These are phyloP conservation scores for Biancaea sappan DNA, from an alignment of 306 rosid genomes.

Conservation along the genomic window DNA sequence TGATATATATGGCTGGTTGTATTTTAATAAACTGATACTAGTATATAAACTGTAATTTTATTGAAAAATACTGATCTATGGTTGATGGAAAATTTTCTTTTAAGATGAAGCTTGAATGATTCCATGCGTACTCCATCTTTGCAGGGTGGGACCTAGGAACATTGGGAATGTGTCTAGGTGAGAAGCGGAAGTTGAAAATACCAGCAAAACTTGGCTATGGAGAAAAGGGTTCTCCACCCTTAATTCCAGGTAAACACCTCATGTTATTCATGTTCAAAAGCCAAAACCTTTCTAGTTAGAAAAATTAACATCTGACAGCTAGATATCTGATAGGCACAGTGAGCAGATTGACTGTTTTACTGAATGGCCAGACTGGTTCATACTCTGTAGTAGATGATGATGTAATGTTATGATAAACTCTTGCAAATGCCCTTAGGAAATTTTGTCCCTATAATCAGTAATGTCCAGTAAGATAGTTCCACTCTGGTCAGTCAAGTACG, in stretches of 20 bases:
- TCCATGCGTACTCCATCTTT: conserved; percentile 26
- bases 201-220: conserved; percentile 97
- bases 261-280: neutral
- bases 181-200: conserved; percentile 94
- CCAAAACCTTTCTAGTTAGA: conserved; percentile 2
- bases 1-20: neutral
- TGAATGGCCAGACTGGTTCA: conserved; percentile 5
- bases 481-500: too few relatives aligned
- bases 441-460: too few relatives aligned
- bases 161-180: conserved; percentile 91
- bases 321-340: neutral
- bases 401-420: neutral
- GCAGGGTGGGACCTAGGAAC: conserved; percentile 99
- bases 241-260: conserved; percentile 72
- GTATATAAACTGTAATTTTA: neutral
- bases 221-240: conserved; percentile 87
- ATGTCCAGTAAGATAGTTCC: too few relatives aligned
- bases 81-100: conserved; percentile 21
- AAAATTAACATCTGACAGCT: neutral
- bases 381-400: neutral
- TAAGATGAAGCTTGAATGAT: conserved; percentile 17
- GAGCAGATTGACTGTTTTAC: conserved; percentile 6
- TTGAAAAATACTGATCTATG: conserved; percentile 22
- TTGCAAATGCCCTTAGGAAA: neutral
- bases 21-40: neutral